Conservation (phyloP, 805 yeast species). For the Komagataella kurtzmanii region DNA sequence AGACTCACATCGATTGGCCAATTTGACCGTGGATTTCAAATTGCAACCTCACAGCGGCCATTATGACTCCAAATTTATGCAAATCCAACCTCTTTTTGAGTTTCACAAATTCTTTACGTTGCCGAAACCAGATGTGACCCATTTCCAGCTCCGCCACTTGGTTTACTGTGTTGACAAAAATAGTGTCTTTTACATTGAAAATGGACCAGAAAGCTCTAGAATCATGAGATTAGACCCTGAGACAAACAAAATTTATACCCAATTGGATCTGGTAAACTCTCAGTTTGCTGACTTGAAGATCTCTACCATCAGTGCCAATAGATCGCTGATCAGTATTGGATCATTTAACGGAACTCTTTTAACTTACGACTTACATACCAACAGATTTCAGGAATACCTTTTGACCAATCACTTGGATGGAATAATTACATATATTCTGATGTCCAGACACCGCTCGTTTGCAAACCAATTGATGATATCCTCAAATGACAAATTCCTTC, state of each 20-base stretch:
- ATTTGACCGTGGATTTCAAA: conserved; percentile 14
- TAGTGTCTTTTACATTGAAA: conserved; percentile 11
- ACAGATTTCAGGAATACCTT: conserved; percentile 18
- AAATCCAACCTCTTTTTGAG: conserved; percentile 13
- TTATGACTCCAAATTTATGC: conserved; percentile 1
- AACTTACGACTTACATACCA: conserved; percentile 20
- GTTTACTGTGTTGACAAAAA: conserved; percentile 24
- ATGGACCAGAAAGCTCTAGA: conserved; percentile 16
- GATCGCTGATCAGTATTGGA: conserved; percentile 31
- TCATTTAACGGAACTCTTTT: conserved; percentile 39
- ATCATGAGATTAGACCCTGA: conserved; percentile 10
- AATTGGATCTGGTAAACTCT: conserved; percentile 17
- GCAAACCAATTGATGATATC: conserved; percentile 26
- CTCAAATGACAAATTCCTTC: conserved; percentile 33
- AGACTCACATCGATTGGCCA: conserved; percentile 11
- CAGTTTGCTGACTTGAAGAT: conserved; percentile 20
- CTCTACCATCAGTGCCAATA: conserved; percentile 32
- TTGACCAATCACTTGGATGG: conserved; percentile 32
- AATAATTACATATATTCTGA: conserved; percentile 34
- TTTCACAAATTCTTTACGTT: conserved; percentile 25
- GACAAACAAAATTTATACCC: conserved; percentile 9
- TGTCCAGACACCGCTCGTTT: conserved; percentile 13
- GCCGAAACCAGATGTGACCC: conserved; percentile 35
- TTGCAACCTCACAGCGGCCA: conserved; percentile 14
- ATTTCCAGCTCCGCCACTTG: conserved; percentile 43